Conservation (phyloP, 305 asterid species). For the Solanum hybrid region DNA sequence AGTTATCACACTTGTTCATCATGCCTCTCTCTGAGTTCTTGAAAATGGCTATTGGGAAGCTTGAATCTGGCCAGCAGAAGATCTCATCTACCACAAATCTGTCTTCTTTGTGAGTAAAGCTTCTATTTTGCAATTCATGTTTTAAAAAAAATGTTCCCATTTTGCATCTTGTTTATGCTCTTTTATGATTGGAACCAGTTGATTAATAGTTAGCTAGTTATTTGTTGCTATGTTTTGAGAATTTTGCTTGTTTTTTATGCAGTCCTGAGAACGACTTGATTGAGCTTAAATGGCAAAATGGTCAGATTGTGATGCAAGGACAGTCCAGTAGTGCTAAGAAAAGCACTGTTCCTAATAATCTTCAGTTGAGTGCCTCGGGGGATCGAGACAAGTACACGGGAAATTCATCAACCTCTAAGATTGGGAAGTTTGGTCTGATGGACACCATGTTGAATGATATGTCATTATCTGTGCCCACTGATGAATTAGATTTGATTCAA, state of each 20-base stretch:
- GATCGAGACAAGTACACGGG: slow-evolving; percentile 25
- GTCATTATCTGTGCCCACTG: slow-evolving; percentile 39
- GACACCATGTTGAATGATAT: slow-evolving; percentile 39
- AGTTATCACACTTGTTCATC: slow-evolving; percentile 13
- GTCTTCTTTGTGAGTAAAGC: slow-evolving; percentile 36
- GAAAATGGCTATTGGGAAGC: slow-evolving; percentile 58
- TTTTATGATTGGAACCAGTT: slow-evolving; percentile 4
- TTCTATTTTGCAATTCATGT: background rate
- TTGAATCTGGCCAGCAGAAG: slow-evolving; percentile 40
- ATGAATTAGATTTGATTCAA: slow-evolving; percentile 40
- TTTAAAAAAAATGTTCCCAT: background rate
- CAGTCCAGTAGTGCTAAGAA: slow-evolving; percentile 41
- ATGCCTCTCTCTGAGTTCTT: slow-evolving; percentile 86
- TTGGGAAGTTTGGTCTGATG: slow-evolving; percentile 36
- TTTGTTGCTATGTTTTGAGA: background rate
- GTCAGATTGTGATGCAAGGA: slow-evolving; percentile 68
- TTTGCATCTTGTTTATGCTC: background rate
- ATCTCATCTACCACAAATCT: slow-evolving; percentile 15
- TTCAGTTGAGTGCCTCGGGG: slow-evolving; percentile 13
- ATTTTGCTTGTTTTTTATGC: slow-evolving; percentile 19
- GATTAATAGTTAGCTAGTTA: background rate
- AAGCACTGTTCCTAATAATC: slow-evolving; percentile 20
- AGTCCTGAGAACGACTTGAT: slow-evolving; percentile 50
- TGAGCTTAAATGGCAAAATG: slow-evolving; percentile 89
- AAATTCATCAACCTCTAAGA: slow-evolving; percentile 21